These are phyloP conservation scores for Babesia gibsoni DNA, from an alignment of 169 alveolate genomes.

Conservation along the genomic window DNA sequence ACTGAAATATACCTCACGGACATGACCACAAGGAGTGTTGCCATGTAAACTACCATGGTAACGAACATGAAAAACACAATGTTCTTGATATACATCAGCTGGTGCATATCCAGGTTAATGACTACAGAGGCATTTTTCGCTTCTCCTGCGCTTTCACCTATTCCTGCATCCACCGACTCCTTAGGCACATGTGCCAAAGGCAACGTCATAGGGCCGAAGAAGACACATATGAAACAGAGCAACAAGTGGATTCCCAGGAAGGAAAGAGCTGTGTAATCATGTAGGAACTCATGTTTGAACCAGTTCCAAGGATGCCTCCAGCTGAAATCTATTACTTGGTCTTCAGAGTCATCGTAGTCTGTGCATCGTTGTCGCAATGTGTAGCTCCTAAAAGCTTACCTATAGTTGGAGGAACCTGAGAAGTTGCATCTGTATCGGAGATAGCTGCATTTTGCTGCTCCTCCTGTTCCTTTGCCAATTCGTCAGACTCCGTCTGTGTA, in stretches of 20 bases:
- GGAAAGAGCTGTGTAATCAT: slow-evolving; percentile 8
- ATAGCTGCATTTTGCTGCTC: no score
- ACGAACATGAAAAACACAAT: slow-evolving; percentile 9
- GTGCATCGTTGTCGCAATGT: neutral
- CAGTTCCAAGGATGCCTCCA: slow-evolving; percentile 17
- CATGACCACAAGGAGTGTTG: neutral
- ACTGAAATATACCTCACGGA: slow-evolving; percentile 31
- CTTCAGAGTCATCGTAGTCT: slow-evolving; percentile 38
- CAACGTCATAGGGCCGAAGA: slow-evolving; percentile 7
- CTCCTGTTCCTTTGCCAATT: no score
- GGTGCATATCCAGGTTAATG: neutral
- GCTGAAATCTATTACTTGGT: neutral
- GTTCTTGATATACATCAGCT: slow-evolving; percentile 24
- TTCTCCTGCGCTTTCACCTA: neutral
- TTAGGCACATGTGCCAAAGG: neutral
- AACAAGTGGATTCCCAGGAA: neutral
- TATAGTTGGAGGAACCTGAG: no score
- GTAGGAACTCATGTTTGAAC: slow-evolving; percentile 18
- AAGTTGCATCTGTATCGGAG: no score
- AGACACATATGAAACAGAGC: slow-evolving; percentile 1
- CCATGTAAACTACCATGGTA: neutral
- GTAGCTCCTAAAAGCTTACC: no score
- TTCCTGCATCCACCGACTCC: neutral
- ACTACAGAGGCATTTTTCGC: neutral
- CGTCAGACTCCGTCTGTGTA: no score